Base-by-base conservation (phyloP, 2,329 filamentous ascomycete genomes). In the Neofusicoccum umdonicola region DNA sequence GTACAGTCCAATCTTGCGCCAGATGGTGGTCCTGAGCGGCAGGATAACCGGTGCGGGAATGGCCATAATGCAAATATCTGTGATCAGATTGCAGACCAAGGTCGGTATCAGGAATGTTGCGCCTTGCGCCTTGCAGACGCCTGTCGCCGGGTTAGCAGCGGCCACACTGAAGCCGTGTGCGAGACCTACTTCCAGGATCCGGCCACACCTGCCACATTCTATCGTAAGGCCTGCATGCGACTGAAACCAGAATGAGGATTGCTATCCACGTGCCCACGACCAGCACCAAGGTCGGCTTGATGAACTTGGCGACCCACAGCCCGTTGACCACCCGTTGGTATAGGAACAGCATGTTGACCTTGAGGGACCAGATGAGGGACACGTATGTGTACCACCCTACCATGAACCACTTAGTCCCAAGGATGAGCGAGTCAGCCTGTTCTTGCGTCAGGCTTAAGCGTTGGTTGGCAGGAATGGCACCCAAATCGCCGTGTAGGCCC, bases 321-420 rank as follows among this genome's bases (percentile, higher is more conserved):
- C 74, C 73, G 2, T 69, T 70, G 2, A 79, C 74, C 7, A 80
- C 69, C 1, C 77, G 76, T 13, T 70, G 68, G 63, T 78, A 80
- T n/a, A 80, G 75, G 64, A 75, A 79, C 15, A 79, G 61, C 76
- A 80, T 79, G 67, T 78, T 78, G 37, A 80, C 69, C 64, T 79
- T 80, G 57, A 80, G 68, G 0, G 69, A 73, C 78, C 78, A 80
- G 3, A 80, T 68, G 34, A 79, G 72, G n/a, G 73, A 66, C 11
- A 74, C 69, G 11, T 80, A 79, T 1, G 70, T 71, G n/a, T 69
- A 68, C 42, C 76, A 69, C 1, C 76, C 78, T 0, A 74, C 68
- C 31, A 78, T 68, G 56, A 79, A 80, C 47, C 73, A 72, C 54
- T 79, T 72, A 0, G 78, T 31, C 7, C 27, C 27, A 2, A 31